These are phyloP conservation scores for Ramularia collo-cygni DNA, from an alignment of 2,329 filamentous ascomycete genomes.

Conservation along the genomic window DNA sequence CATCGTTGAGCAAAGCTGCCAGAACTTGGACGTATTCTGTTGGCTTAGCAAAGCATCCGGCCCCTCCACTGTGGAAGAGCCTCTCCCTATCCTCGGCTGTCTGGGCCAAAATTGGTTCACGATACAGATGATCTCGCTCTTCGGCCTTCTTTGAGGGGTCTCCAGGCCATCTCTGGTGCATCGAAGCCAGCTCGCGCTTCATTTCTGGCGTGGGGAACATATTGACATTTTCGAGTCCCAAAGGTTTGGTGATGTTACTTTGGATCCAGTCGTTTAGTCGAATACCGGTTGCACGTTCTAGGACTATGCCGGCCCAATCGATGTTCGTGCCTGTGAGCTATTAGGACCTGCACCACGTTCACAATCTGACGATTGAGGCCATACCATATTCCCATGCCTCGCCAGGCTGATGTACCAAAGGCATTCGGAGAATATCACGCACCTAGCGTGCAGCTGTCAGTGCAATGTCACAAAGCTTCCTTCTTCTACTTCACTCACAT, in stretches of 20 bases:
- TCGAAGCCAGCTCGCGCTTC: conserved; percentile 47
- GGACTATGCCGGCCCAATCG: conserved; percentile 43
- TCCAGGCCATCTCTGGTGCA: conserved; percentile 46
- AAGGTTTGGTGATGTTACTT: conserved; percentile 38
- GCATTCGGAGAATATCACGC: conserved; percentile 43
- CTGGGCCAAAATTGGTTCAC: conserved; percentile 37
- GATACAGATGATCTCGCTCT: conserved; percentile 45
- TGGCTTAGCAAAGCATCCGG: conserved; percentile 52
- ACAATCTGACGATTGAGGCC: too few relatives aligned
- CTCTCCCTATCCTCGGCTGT: conserved; percentile 36
- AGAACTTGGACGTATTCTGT: conserved; percentile 57
- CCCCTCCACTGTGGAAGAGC: conserved; percentile 54
- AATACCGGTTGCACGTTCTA: conserved; percentile 38
- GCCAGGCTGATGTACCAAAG: conserved; percentile 57
- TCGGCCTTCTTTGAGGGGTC: conserved; percentile 6
- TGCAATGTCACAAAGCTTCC: too few relatives aligned
- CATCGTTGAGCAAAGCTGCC: conserved; percentile 55
- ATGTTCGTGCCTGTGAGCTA: conserved; percentile 36
- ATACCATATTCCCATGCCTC: conserved; percentile 51
- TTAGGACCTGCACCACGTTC: too few relatives aligned
- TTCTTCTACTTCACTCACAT: conserved; percentile 40
- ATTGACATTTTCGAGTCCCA: conserved; percentile 42
- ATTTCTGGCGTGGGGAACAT: conserved; percentile 51
- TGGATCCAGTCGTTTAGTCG: conserved; percentile 39
- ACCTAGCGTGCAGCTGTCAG: too few relatives aligned